A percentile compares a stretch with the other conserved stretches of the same genome.
Conservation (phyloP, 208 protist genomes). For the Kentomonas sorsogonicus region DNA sequence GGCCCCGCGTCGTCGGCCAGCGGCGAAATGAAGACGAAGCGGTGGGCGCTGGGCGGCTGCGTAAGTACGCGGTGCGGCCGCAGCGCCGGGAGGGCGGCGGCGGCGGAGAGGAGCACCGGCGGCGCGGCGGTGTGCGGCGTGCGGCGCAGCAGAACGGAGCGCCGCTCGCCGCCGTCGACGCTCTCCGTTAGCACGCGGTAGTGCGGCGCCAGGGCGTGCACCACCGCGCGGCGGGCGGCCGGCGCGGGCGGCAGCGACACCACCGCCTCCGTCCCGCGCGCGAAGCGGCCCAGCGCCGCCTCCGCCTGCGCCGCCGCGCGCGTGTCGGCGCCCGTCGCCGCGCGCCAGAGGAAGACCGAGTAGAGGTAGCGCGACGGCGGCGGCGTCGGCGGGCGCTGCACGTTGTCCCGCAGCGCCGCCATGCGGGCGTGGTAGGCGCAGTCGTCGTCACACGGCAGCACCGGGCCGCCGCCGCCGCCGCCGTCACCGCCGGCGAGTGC, state of each 20-base stretch:
- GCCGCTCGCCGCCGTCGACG: conserved; percentile 45
- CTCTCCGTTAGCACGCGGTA: conserved; percentile 50
- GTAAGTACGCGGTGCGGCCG: too few relatives aligned
- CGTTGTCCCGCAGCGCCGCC: conserved; percentile 5
- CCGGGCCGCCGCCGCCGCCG: conserved; percentile 14
- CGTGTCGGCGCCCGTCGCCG: conserved; percentile 13
- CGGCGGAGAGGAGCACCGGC: conserved; percentile 26
- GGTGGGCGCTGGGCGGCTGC: too few relatives aligned
- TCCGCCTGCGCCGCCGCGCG: conserved; percentile 31
- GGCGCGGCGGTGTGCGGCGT: conserved; percentile 33
- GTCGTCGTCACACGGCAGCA: conserved; percentile 29
- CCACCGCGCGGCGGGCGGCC: conserved; percentile 34
- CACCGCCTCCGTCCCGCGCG: conserved; percentile 19
- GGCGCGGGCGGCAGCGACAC: conserved; percentile 37
- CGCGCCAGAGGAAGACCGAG: conserved; percentile 56
- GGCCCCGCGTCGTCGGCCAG: too few relatives aligned
- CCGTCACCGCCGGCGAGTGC: conserved; percentile 17
- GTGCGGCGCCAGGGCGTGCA: conserved; percentile 54
- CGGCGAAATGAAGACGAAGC: too few relatives aligned
- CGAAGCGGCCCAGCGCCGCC: conserved; percentile 36
- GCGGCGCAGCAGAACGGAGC: conserved; percentile 44
- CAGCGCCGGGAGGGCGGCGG: too few relatives aligned
- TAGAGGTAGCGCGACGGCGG: conserved; percentile 36
- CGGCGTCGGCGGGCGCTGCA: conserved; percentile 14
- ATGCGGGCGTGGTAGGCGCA: conserved; percentile 26